A percentile compares a stretch with the other conserved stretches of the same genome.
These are phyloP conservation scores for Alternaria solani DNA, from an alignment of 2,329 filamentous ascomycete genomes.

Conservation along the genomic window DNA sequence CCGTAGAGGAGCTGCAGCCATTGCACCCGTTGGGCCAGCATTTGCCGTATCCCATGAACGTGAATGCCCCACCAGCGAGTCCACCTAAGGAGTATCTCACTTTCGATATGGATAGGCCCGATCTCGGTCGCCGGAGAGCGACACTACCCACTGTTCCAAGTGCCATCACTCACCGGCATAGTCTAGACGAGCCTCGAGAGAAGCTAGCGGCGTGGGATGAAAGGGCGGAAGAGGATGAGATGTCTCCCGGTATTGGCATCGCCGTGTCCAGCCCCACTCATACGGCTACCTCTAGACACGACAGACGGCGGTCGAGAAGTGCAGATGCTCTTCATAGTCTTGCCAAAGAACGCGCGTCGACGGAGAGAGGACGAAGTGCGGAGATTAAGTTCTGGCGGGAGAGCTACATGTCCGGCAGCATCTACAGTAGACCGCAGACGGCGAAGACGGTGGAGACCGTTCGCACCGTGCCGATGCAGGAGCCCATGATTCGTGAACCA, in stretches of 20 bases:
- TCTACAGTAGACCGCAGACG: constrained; percentile 48
- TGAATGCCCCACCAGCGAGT: constrained; percentile 49
- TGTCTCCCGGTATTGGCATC: constrained; percentile 47
- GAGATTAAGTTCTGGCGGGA: constrained; percentile 50
- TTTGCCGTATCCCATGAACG: constrained; percentile 53
- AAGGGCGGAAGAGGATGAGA: constrained; percentile 30
- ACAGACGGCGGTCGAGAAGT: constrained; percentile 49
- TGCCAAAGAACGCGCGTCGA: constrained; percentile 33
- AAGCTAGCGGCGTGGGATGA: constrained; percentile 42
- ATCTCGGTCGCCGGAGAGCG: constrained; percentile 42
- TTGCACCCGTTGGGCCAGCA: constrained; percentile 48
- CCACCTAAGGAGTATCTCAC: constrained; percentile 47
- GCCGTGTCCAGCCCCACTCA: constrained; percentile 45
- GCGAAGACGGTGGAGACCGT: constrained; percentile 45
- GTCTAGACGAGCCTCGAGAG: constrained; percentile 37
- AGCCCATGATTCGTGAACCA: constrained; percentile 27
- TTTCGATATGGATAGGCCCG: constrained; percentile 37
- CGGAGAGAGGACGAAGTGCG: constrained; percentile 41
- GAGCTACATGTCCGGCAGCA: constrained; percentile 43
- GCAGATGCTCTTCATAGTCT: constrained; percentile 48
- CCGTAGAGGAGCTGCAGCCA: constrained; percentile 42
- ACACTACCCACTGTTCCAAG: constrained; percentile 46
- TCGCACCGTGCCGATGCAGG: constrained; percentile 33
- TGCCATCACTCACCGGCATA: constrained; percentile 35
- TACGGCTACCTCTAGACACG: constrained; percentile 21